phyloP scores from a whole-genome alignment of 768 basidiomycete species.

The Ramaria sp. region DNA sequence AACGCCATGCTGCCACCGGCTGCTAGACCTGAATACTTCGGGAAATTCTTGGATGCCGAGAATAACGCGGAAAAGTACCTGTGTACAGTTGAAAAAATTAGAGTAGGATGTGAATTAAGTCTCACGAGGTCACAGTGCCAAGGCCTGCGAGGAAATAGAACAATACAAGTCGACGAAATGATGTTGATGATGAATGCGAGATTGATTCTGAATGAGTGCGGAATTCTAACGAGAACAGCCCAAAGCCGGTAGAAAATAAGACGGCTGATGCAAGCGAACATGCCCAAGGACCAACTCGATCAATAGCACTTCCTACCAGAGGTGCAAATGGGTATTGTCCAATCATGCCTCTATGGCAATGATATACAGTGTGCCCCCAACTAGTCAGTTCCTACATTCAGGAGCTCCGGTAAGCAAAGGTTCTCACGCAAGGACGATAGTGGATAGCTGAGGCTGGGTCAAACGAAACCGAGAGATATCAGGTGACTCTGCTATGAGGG shows the following conservation, averaged over 20 bases:
- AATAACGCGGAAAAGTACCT: conserved; percentile 69
- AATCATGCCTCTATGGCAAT: conserved; percentile 53
- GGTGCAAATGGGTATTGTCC: conserved; percentile 74
- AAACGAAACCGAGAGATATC: conserved; percentile 44
- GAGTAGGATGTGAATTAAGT: conserved; percentile 9
- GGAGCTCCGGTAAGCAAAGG: background rate
- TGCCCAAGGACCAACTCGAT: conserved; percentile 53
- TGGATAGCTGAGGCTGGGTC: conserved; percentile 68
- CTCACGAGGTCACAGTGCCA: conserved; percentile 66
- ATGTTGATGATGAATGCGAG: conserved; percentile 27
- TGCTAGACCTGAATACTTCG: conserved; percentile 51
- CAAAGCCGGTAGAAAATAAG: conserved; percentile 50
- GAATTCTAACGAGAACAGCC: conserved; percentile 52
- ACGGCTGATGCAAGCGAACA: conserved; percentile 55
- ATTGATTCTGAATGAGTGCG: conserved; percentile 31
- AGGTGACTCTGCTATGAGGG: conserved; percentile 57
- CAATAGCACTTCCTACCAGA: conserved; percentile 57
- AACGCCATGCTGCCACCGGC: conserved; percentile 59
- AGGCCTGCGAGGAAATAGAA: conserved; percentile 57
- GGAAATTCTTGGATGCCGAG: conserved; percentile 63
- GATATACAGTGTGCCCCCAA: conserved; percentile 1
- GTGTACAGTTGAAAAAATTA: conserved; percentile 12
- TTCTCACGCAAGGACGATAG: conserved; percentile 60
- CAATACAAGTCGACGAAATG: conserved; percentile 42
- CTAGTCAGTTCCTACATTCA: background rate